These are phyloP conservation scores for Gentiana straminea DNA, from an alignment of 257 asterid species.

Conservation along the genomic window DNA sequence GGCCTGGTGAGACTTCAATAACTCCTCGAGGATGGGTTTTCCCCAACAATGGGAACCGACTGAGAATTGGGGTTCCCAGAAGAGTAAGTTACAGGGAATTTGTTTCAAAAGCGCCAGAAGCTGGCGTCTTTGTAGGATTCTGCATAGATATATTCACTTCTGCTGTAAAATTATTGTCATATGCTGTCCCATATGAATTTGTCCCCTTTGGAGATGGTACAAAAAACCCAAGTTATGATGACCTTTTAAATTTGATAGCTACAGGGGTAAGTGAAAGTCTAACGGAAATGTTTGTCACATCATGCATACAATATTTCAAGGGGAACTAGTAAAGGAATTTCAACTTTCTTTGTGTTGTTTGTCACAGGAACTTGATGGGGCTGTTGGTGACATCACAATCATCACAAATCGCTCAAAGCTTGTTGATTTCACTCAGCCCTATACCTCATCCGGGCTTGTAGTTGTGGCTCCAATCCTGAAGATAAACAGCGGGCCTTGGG, in stretches of 20 bases:
- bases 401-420: constrained; percentile 39
- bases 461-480: constrained; percentile 40
- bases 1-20: constrained; percentile 59
- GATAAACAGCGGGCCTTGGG: constrained; percentile 52
- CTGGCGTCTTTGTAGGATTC: constrained; percentile 60
- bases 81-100: constrained; percentile 56
- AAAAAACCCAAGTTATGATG: constrained; percentile 57
- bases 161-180: constrained; percentile 75
- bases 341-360: constrained; percentile 4
- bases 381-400: constrained; percentile 62
- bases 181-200: constrained; percentile 79
- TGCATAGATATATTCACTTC: constrained; percentile 84
- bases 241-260: constrained; percentile 47
- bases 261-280: constrained; percentile 56
- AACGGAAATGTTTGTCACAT: too few species aligned
- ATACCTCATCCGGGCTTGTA: constrained; percentile 50
- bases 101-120: constrained; percentile 51
- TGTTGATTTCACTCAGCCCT: constrained; percentile 65
- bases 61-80: constrained; percentile 68
- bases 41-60: constrained; percentile 44
- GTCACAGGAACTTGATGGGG: constrained; percentile 48
- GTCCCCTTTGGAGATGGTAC: constrained; percentile 68
- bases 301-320: too few species aligned
- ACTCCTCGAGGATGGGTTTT: constrained; percentile 84
- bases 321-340: too few species aligned